Conservation (phyloP, 805 yeast species). For the Starmerella stigmatis region DNA sequence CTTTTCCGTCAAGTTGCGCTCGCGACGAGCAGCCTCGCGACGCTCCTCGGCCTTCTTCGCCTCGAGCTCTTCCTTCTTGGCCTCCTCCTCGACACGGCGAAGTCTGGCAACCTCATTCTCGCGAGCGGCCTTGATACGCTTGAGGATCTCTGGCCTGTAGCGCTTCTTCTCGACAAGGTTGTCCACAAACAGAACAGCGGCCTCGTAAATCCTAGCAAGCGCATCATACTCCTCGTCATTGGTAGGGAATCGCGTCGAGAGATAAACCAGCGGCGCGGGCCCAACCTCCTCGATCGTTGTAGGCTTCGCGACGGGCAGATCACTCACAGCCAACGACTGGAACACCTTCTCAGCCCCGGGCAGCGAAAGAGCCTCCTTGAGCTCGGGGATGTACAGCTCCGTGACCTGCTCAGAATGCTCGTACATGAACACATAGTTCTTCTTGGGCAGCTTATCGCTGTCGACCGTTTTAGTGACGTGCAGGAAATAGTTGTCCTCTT, state of each 20-base stretch:
- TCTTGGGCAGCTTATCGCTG: constrained; percentile 61
- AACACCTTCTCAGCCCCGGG: constrained; percentile 40
- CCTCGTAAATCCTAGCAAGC: constrained; percentile 41
- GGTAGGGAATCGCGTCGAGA: constrained; percentile 46
- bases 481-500: constrained; percentile 69
- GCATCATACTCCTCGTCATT: constrained; percentile 42
- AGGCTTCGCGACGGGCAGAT: constrained; percentile 70
- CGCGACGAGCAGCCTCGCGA: constrained; percentile 51
- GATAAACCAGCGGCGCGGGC: constrained; percentile 35
- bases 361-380: constrained; percentile 35
- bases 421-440: constrained; percentile 73
- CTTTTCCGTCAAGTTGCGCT: constrained; percentile 58
- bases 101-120: constrained; percentile 61
- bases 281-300: constrained; percentile 32
- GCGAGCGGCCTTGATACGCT: constrained; percentile 60
- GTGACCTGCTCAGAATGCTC: constrained; percentile 78
- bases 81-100: constrained; percentile 54
- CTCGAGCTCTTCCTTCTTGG: constrained; percentile 56
- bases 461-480: constrained; percentile 71
- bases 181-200: constrained; percentile 53
- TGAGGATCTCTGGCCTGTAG: constrained; percentile 66
- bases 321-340: constrained; percentile 69
- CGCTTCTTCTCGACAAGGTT: constrained; percentile 43
- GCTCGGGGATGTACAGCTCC: constrained; percentile 42
- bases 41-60: constrained; percentile 47